These are phyloP conservation scores for Coemansia sp. DNA, from an alignment of 192 early-diverging fungal species.

Conservation along the genomic window DNA sequence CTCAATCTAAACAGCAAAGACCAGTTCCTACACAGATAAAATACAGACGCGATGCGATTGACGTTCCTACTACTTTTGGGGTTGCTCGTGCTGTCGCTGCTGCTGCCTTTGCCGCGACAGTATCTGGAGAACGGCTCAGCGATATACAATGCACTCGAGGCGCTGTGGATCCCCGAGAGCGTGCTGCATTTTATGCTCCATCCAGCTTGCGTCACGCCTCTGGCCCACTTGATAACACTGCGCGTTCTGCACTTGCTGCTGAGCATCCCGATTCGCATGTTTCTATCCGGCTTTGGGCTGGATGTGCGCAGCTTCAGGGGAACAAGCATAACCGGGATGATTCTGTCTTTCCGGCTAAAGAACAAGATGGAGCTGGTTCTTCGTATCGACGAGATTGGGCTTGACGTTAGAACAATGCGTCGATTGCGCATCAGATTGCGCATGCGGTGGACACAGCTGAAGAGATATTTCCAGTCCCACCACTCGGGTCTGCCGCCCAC, in stretches of 20 bases:
- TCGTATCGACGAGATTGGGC: conserved; percentile 38
- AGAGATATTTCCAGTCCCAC: background rate
- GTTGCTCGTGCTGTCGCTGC: conserved; percentile 25
- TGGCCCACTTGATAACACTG: conserved; percentile 26
- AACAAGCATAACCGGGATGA: conserved; percentile 35
- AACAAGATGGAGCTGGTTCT: conserved; percentile 28
- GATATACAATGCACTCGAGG: conserved; percentile 20
- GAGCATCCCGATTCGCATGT: conserved; percentile 39
- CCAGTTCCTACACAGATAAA: background rate
- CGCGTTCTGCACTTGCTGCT: conserved; percentile 21
- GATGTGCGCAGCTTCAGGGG: conserved; percentile 42
- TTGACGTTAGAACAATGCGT: conserved; percentile 53
- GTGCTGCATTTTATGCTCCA: conserved; percentile 23
- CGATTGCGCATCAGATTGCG: conserved; percentile 32
- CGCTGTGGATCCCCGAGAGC: conserved; percentile 18
- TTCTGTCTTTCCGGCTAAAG: conserved; percentile 21
- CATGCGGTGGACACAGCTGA: conserved; percentile 15
- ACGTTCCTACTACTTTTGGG: conserved; percentile 28
- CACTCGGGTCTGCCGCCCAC: background rate
- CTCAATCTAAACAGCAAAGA: conserved; percentile 1
- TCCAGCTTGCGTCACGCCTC: conserved; percentile 25
- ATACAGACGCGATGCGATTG: conserved; percentile 27
- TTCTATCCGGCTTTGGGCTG: conserved; percentile 43
- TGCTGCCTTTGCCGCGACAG: conserved; percentile 33
- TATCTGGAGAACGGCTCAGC: conserved; percentile 31